Evolutionary conservation across 108 stramenopile genomes (phyloP).

Genomic region (Cyclostephanos tholiformis): DNA sequence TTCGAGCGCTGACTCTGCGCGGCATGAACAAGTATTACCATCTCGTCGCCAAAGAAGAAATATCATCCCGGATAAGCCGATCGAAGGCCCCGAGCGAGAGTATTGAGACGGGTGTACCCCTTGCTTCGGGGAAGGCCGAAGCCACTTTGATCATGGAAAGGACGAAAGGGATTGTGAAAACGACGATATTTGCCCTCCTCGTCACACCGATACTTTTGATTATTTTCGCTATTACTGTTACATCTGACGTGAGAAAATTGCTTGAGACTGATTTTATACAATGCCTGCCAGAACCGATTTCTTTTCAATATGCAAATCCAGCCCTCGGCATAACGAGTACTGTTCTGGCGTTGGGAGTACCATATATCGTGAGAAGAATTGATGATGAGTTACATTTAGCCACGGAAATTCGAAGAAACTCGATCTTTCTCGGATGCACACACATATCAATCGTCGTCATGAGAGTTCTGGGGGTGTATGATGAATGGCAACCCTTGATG

Average conservation of each 20-base stretch:
- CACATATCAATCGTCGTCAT: slow-evolving; percentile 27
- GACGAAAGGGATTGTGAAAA: slow-evolving; percentile 4
- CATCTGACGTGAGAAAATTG: slow-evolving; percentile 17
- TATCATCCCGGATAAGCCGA: slow-evolving; percentile 22
- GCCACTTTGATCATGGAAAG: slow-evolving; percentile 19
- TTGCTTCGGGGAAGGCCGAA: slow-evolving; percentile 23
- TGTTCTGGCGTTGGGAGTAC: slow-evolving; percentile 16
- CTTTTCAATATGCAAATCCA: slow-evolving; percentile 16
- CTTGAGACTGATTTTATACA: slow-evolving; percentile 19
- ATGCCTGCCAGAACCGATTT: slow-evolving; percentile 18
- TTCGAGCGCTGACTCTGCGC: slow-evolving; percentile 24
- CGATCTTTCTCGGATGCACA: slow-evolving; percentile 28
- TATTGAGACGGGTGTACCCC: neutral
- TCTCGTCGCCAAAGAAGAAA: slow-evolving; percentile 22
- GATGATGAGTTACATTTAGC: slow-evolving; percentile 48
- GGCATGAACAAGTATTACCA: slow-evolving; percentile 18
- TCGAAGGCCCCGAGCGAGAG: slow-evolving; percentile 5
- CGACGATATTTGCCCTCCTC: slow-evolving; percentile 11
- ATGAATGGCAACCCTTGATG: slow-evolving; percentile 37
- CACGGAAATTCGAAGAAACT: slow-evolving; percentile 40
- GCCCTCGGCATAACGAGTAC: slow-evolving; percentile 18
- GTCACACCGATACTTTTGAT: slow-evolving; percentile 16
- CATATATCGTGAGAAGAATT: slow-evolving; percentile 14
- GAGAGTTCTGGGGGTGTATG: slow-evolving; percentile 35
- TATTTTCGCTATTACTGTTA: slow-evolving; percentile 1